Conservation (phyloP, 2,329 filamentous ascomycete species). For the Cladophialophora carrionii region DNA sequence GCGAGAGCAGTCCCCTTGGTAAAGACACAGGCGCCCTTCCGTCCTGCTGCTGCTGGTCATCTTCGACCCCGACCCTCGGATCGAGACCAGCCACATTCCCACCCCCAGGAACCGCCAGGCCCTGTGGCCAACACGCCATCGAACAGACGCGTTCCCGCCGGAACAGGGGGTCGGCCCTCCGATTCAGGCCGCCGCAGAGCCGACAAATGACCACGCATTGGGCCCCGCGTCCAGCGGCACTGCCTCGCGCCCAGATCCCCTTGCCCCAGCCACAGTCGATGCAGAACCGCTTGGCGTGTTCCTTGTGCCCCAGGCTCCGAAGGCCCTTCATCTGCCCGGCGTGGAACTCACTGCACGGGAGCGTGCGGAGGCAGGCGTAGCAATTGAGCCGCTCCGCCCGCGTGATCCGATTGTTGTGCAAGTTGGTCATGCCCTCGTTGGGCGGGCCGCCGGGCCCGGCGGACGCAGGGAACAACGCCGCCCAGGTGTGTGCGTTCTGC, state of each 20-base stretch:
- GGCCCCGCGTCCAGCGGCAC: conserved; percentile 5
- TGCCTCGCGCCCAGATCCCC: conserved; percentile 34
- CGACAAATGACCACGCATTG: conserved; percentile 12
- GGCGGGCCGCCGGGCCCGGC: neutral
- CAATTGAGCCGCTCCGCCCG: conserved; percentile 28
- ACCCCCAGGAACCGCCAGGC: neutral
- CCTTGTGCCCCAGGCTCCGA: conserved; percentile 34
- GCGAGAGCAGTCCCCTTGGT: neutral
- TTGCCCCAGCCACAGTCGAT: conserved; percentile 30
- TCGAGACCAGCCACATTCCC: neutral
- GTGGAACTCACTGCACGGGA: conserved; percentile 29
- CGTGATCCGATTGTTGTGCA: conserved; percentile 22
- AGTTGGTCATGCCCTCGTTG: conserved; percentile 15
- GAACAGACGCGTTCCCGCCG: neutral
- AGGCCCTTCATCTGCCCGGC: conserved; percentile 29
- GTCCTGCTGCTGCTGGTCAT: neutral
- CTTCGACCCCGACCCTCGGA: neutral
- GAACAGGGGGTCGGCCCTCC: neutral
- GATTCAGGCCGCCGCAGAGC: neutral
- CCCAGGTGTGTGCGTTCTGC: neutral
- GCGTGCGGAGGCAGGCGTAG: conserved; percentile 36
- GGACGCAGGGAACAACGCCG: too few relatives aligned
- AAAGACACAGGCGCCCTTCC: neutral
- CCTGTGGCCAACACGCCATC: neutral
- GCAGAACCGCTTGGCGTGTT: conserved; percentile 35